These are phyloP conservation scores for Luffa aegyptiaca DNA, from an alignment of 306 rosid species.

Conservation along the genomic window DNA sequence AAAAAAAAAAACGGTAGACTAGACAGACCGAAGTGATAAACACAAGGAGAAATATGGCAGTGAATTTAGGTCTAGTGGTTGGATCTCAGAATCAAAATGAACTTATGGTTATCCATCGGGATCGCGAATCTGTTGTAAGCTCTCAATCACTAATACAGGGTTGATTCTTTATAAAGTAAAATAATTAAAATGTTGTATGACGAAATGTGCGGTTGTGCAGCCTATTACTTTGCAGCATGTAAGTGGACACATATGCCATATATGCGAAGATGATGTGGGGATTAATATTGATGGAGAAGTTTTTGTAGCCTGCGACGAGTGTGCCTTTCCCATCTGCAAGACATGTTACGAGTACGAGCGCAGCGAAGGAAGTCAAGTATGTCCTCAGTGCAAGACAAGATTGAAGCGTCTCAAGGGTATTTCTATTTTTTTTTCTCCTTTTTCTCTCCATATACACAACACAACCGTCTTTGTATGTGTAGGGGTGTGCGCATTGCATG, in stretches of 20 bases:
- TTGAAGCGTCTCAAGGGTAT: slow-evolving; percentile 50
- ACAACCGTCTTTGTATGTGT: no score
- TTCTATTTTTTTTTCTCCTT: neutral
- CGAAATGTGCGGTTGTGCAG: no score
- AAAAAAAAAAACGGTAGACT: no score
- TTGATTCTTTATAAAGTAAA: no score
- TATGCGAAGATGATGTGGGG: slow-evolving; percentile 56
- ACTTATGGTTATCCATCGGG: slow-evolving; percentile 41
- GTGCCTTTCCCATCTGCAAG: slow-evolving; percentile 65
- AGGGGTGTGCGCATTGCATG: no score
- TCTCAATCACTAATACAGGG: slow-evolving; percentile 14
- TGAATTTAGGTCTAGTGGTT: slow-evolving; percentile 43
- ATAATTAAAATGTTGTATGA: no score
- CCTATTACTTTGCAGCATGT: neutral
- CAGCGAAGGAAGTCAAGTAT: slow-evolving; percentile 47
- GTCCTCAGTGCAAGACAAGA: slow-evolving; percentile 71
- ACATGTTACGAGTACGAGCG: slow-evolving; percentile 66
- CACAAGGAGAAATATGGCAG: slow-evolving; percentile 20
- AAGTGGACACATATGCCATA: slow-evolving; percentile 31
- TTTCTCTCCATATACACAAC: neutral
- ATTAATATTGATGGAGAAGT: slow-evolving; percentile 35
- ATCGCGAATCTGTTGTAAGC: slow-evolving; percentile 39
- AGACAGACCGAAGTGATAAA: no score
- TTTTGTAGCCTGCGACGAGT: slow-evolving; percentile 70
- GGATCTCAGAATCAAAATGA: slow-evolving; percentile 63